These are phyloP conservation scores for Zalerion maritima DNA, from an alignment of 495 filamentous ascomycete species.

Conservation along the genomic window DNA sequence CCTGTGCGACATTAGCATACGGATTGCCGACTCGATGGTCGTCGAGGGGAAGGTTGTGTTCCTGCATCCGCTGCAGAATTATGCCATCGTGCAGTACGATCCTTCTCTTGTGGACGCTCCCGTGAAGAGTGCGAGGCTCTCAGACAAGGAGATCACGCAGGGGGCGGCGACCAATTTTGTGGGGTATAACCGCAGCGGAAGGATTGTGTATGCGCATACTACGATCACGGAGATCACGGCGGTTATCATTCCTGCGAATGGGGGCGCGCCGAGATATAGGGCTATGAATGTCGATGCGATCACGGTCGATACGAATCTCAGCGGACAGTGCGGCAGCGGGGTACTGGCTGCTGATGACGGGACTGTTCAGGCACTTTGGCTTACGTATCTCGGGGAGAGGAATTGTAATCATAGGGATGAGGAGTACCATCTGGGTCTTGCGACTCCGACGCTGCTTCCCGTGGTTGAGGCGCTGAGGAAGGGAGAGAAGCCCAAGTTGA, in stretches of 20 bases:
- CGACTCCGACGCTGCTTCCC: constrained; percentile 75
- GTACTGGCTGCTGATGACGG: constrained; percentile 83
- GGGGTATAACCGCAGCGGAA: constrained; percentile 89
- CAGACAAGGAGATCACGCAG: constrained; percentile 71
- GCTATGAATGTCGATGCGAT: constrained; percentile 96
- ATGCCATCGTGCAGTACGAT: constrained; percentile 90
- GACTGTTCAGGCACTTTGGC: constrained; percentile 85
- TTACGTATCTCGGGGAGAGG: constrained; percentile 90
- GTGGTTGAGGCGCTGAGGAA: constrained; percentile 72
- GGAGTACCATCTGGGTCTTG: constrained; percentile 90
- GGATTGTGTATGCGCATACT: constrained; percentile 86
- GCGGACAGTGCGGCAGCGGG: constrained; percentile 85
- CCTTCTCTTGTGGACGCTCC: constrained; percentile 83
- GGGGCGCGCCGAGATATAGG: constrained; percentile 79
- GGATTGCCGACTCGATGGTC: constrained; percentile 89
- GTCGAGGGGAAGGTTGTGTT: constrained; percentile 90
- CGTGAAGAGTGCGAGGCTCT: constrained; percentile 74
- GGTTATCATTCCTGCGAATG: constrained; percentile 88
- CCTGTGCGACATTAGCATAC: constrained; percentile 87
- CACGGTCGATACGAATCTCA: constrained; percentile 85
- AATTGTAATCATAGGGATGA: constrained; percentile 71
- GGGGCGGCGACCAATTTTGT: constrained; percentile 84
- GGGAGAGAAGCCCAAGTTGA: constrained; percentile 60
- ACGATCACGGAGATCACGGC: constrained; percentile 95
- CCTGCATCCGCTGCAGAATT: constrained; percentile 97